Conservation (phyloP, 2,329 filamentous ascomycete genomes). For the Acephala macrosclerotiorum region DNA sequence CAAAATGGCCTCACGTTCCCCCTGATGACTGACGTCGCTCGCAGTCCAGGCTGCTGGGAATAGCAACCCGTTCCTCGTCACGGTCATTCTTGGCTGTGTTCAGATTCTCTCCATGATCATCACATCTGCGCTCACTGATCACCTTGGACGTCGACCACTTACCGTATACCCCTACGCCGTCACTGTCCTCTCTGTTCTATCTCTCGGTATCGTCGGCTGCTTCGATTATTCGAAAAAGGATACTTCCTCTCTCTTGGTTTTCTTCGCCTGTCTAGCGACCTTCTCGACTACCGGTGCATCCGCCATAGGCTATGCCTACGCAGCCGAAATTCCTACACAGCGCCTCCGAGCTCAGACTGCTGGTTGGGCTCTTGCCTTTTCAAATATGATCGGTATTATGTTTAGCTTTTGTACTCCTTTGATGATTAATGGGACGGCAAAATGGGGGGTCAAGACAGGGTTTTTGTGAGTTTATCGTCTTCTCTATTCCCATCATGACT, state of each 20-base stretch:
- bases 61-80: constrained; percentile 51
- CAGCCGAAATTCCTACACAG: constrained; percentile 50
- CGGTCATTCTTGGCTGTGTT: constrained; percentile 50
- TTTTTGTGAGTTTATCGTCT: constrained; percentile 48
- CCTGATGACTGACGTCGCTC: neutral
- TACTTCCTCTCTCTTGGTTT: constrained; percentile 49
- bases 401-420: constrained; percentile 54
- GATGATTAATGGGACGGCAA: constrained; percentile 50
- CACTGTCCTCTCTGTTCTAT: constrained; percentile 47
- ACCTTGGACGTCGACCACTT: constrained; percentile 47
- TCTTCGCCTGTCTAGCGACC: constrained; percentile 51
- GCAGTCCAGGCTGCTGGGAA: constrained; percentile 51
- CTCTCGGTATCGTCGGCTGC: constrained; percentile 50
- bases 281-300: constrained; percentile 52
- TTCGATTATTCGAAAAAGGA: constrained; percentile 47
- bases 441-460: constrained; percentile 54
- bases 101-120: constrained; percentile 52
- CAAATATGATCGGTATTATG: constrained; percentile 51
- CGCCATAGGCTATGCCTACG: constrained; percentile 52
- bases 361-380: constrained; percentile 49
- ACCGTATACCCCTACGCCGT: constrained; percentile 50
- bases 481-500: neutral
- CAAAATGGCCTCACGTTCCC: neutral
- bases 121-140: constrained; percentile 46
- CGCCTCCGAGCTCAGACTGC: constrained; percentile 50